Percentiles rank a stretch among this genome's conserved stretches.
These are phyloP conservation scores for Candida mattraensis DNA, from an alignment of 805 yeast species.

Conservation along the genomic window DNA sequence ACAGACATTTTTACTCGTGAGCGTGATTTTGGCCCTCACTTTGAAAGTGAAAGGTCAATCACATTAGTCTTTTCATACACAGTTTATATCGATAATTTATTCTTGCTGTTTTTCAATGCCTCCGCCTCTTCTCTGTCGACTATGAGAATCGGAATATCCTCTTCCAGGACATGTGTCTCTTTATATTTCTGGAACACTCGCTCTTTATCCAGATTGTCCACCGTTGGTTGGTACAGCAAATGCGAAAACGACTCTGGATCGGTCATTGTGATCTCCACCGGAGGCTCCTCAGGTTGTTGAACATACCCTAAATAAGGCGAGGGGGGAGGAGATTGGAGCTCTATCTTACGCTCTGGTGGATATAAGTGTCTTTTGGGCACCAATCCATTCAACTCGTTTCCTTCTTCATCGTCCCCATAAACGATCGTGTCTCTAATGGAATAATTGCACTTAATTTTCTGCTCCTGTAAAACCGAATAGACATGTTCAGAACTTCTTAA, in stretches of 20 bases:
- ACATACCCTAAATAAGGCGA: slow-evolving; percentile 36
- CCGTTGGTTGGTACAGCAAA: slow-evolving; percentile 28
- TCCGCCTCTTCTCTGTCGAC: slow-evolving; percentile 32
- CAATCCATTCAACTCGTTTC: slow-evolving; percentile 1
- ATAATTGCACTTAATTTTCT: slow-evolving; percentile 23
- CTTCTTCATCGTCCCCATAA: neutral
- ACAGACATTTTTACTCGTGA: slow-evolving; percentile 3
- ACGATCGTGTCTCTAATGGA: slow-evolving; percentile 22
- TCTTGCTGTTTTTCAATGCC: slow-evolving; percentile 14
- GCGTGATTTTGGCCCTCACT: slow-evolving; percentile 2
- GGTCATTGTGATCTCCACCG: slow-evolving; percentile 30
- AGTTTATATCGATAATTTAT: too few relatives aligned
- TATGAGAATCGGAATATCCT: slow-evolving; percentile 28
- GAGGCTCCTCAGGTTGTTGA: slow-evolving; percentile 34
- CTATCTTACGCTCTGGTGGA: slow-evolving; percentile 31
- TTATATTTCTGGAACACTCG: slow-evolving; percentile 15
- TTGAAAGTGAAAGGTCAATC: slow-evolving; percentile 3
- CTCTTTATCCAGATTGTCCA: slow-evolving; percentile 18
- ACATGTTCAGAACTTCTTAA: slow-evolving; percentile 16
- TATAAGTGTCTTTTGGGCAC: slow-evolving; percentile 11
- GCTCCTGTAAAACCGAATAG: slow-evolving; percentile 14
- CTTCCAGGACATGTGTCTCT: slow-evolving; percentile 4
- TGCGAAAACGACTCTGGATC: slow-evolving; percentile 33
- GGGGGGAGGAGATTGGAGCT: slow-evolving; percentile 37
- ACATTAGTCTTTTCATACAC: slow-evolving; percentile 1